Evolutionary conservation across 345 rosid genomes (phyloP), one percentile per base, ranked within the genome.

Genomic region (Lepidium aucheri): DNA sequence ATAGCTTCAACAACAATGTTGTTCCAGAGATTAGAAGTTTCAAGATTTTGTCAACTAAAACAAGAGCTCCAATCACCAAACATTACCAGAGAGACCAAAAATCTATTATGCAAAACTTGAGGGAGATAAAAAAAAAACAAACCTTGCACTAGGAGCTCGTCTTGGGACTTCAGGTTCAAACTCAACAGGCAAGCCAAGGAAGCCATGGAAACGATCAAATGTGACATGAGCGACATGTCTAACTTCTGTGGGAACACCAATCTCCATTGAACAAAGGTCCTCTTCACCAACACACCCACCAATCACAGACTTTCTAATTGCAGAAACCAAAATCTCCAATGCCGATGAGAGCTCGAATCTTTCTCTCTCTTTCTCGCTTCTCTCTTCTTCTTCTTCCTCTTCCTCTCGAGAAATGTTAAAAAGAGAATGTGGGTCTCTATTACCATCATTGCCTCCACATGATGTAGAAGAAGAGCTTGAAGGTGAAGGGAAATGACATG

Each of bases 201-300:
- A 95, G 38, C 99, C 99, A 78, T 91, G 82, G 64, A 95, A 95
- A 75, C 99, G 84, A 78, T 95, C 99, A 65, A 95, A 95, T n/a
- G 97, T 95, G 26, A 95, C 99, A 80, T 95, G 99, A 36, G 97
- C 94, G 24, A 95, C 94, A 74, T 95, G 99, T 50, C 95, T 82
- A 58, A 95, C 99, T 71, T 95, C 78, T 2, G 97, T 87, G 5
- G 99, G 99, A 69, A 83, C 74, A 40, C 98, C 97, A 81, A 95
- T 95, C 82, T 95, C 98, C 98, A 95, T 95, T 6, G 84, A 60
- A 42, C 82, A 86, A 64, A 89, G 77, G 76, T 80, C 83, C 45
- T 79, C 91, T 71, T 81, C 79, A 44, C 83, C 80, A 74, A 72
- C 79, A 69, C 74, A 75, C 0, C 74, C 75, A 69, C 94, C 85